Evolutionary conservation across 805 yeast species (phyloP), one percentile per base, ranked within the genome.

Genomic region (Phaffomyces thermotolerans): DNA sequence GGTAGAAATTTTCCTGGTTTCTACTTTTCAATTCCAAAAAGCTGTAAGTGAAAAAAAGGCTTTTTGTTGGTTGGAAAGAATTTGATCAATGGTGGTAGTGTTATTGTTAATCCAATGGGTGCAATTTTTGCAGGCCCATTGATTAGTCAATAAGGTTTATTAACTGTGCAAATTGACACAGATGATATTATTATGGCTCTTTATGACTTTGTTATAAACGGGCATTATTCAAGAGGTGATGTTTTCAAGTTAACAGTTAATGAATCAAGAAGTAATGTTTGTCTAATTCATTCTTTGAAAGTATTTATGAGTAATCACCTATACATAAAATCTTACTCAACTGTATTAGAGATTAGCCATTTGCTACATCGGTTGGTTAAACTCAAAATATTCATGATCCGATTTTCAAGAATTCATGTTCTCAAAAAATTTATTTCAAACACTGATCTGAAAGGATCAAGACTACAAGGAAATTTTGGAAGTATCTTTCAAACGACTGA

Each of bases 201-300:
- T 38, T 70, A 57, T 44, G 74, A 70, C 44, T 56, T 69, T 27
- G 76, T 70, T 47, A 65, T 65, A 0, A 57, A 53, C 14, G 76
- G 76, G 9, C 76, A 71, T 47, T 71, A 71, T 49, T 48, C 70
- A 8, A 63, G 72, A 53, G 65, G 66, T 17, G 76, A 71, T 43
- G 66, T 71, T 17, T 69, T 70, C 62, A 60, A 63, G 39, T 48
- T 71, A 37, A 63, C 62, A 2, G 74, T 70, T 12, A 63, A 70
- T 44, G 74, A 68, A 51, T 53, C 57, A 2, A 27, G 29, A 27
- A 10, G 29, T 27, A 9, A 27, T 9, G 10, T 27, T 27, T 10
- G 12, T 25, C 10, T 12, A 25, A 5, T 25, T 25, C 12, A 12
- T 12, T n/a, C 27, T 25, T 25, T 25, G 10, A 25, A 5, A 20